phyloP scores from a whole-genome alignment of 2,329 filamentous ascomycete species.

The Penicillium sp. region DNA sequence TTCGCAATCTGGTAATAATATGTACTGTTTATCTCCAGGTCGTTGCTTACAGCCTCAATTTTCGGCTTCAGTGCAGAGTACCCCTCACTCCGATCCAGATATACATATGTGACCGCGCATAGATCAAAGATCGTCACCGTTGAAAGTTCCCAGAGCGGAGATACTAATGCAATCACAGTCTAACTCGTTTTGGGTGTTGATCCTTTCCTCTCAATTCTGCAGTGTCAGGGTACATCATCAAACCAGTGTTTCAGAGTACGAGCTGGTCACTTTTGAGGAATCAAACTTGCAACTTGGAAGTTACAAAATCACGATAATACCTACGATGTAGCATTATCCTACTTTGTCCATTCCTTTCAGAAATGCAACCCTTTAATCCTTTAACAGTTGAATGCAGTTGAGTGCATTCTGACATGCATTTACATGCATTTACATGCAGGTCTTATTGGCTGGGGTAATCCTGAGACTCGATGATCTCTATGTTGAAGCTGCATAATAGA shows the following conservation, averaged over 20 bases:
- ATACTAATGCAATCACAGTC: neutral
- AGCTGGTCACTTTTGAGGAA: neutral
- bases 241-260: neutral
- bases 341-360: neutral
- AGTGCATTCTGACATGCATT: neutral
- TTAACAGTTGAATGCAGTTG: neutral
- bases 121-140: conserved; percentile 14
- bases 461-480: neutral
- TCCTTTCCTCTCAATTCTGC: neutral
- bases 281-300: too few species aligned
- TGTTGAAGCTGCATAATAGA: neutral
- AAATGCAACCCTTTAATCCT: neutral
- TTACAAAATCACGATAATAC: neutral
- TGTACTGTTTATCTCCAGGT: too few species aligned
- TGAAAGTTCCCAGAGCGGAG: conserved; percentile 10
- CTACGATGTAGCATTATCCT: neutral
- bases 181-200: neutral
- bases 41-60: too few species aligned
- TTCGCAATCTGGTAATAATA: neutral
- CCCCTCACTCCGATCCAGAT: neutral
- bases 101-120: neutral
- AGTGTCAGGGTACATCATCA: neutral
- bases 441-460: neutral
- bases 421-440: neutral
- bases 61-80: too few species aligned